Conservation (phyloP, 1,139 yeast species). For the Meyerozyma smithsonii region DNA sequence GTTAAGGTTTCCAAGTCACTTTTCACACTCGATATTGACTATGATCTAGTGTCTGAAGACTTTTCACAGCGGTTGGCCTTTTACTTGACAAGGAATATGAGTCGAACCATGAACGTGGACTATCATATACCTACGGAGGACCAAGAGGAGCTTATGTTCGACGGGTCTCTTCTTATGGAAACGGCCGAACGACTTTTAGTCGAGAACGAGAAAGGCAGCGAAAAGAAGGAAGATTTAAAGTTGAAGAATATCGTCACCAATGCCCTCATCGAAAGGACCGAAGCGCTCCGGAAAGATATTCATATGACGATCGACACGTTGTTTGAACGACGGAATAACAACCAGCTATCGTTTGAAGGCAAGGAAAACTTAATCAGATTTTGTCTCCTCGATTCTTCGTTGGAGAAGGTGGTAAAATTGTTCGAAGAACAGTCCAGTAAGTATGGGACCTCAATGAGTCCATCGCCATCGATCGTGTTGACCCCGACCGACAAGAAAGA, state of each 20-base stretch:
- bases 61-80: conserved; percentile 75
- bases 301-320: conserved; percentile 39
- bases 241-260: conserved; percentile 37
- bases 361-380: conserved; percentile 41
- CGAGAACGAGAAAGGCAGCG: conserved; percentile 20
- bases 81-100: conserved; percentile 81
- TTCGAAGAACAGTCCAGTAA: conserved; percentile 38
- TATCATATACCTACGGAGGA: conserved; percentile 14
- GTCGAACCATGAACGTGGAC: conserved; percentile 47
- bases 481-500: conserved; percentile 3
- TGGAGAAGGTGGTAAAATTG: conserved; percentile 39
- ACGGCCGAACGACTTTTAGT: conserved; percentile 20
- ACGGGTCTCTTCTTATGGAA: conserved; percentile 35
- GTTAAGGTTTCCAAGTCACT: conserved; percentile 61
- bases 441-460: conserved; percentile 17
- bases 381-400: conserved; percentile 40
- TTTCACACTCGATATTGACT: conserved; percentile 69
- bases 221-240: conserved; percentile 32
- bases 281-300: conserved; percentile 36
- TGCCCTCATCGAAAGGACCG: conserved; percentile 40
- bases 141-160: conserved; percentile 44
- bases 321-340: conserved; percentile 32
- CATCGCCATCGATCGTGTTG: conserved; percentile 18
- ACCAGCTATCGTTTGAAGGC: conserved; percentile 38
- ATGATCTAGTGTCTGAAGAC: conserved; percentile 61